A percentile compares a stretch with the other conserved stretches of the same genome.
Conservation (phyloP, 2,329 filamentous ascomycete genomes). For the Cercospora sp. region DNA sequence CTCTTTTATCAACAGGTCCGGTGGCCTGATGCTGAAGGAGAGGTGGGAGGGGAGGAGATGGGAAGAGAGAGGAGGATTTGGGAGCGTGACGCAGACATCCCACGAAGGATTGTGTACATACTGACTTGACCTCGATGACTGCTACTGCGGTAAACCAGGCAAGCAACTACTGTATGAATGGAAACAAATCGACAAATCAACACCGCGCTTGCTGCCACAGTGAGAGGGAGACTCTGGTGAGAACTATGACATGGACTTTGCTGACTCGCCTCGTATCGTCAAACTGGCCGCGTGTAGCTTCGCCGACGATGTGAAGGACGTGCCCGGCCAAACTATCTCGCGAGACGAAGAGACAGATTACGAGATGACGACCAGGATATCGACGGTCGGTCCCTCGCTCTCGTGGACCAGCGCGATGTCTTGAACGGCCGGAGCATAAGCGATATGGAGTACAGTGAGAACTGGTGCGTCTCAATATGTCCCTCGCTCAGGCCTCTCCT, state of each 20-base stretch:
- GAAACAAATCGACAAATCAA: not conserved
- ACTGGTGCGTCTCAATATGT: not conserved
- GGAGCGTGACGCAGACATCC: not conserved
- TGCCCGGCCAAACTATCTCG: not conserved
- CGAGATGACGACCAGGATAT: not conserved
- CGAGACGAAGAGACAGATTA: not conserved
- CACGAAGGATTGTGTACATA: slow-evolving; percentile 1
- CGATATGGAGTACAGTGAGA: not conserved
- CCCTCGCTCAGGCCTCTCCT: not conserved
- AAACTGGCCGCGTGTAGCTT: not conserved
- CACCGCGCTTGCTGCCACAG: not conserved
- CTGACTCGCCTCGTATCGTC: not conserved
- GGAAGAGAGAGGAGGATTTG: not conserved
- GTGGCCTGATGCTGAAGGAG: slow-evolving; percentile 3
- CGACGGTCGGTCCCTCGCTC: no score
- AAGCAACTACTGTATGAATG: not conserved
- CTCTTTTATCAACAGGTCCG: slow-evolving; percentile 3
- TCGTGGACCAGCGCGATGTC: not conserved
- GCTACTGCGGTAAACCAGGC: not conserved
- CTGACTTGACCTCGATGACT: not conserved
- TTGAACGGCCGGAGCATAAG: not conserved
- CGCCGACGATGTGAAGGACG: not conserved
- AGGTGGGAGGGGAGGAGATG: not conserved
- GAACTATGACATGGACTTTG: not conserved
- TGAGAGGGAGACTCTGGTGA: not conserved